These are phyloP conservation scores for Penicillium sp. DNA, from an alignment of 2,329 filamentous ascomycete genomes.

Conservation along the genomic window DNA sequence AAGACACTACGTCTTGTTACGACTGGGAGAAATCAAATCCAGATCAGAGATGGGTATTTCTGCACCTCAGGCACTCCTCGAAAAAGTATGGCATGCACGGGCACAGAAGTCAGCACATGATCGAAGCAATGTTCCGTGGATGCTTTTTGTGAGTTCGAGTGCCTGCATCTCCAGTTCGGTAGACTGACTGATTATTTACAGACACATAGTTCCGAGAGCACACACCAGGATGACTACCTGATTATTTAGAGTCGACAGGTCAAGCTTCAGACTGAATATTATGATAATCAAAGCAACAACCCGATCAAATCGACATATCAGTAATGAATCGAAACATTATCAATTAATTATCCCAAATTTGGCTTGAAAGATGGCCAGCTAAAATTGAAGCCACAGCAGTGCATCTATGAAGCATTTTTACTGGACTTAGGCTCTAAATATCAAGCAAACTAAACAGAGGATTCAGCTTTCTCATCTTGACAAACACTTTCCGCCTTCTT, in stretches of 20 bases:
- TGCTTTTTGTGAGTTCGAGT: constrained; percentile 25
- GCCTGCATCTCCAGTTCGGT: neutral
- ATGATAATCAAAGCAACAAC: constrained; percentile 3
- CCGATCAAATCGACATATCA: too few species aligned
- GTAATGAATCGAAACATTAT: too few species aligned
- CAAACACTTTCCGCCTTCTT: constrained; percentile 51
- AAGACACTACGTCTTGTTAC: constrained; percentile 30
- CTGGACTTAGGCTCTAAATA: too few species aligned
- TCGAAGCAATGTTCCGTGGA: constrained; percentile 28
- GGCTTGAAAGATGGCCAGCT: too few species aligned
- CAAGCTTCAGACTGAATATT: neutral
- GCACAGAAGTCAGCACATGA: constrained; percentile 19
- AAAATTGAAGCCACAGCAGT: too few species aligned
- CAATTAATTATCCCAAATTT: too few species aligned
- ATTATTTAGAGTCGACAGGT: constrained; percentile 21
- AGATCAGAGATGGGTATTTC: constrained; percentile 28
- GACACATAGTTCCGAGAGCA: constrained; percentile 22
- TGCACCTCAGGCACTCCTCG: constrained; percentile 21
- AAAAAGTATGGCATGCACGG: constrained; percentile 29
- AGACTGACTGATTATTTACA: constrained; percentile 7
- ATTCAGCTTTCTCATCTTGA: neutral
- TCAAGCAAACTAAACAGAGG: neutral
- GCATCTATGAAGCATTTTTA: too few species aligned
- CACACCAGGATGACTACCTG: constrained; percentile 30
- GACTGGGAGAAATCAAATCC: constrained; percentile 26